Percentiles rank a stretch among this genome's conserved stretches.
phyloP scores from a whole-genome alignment of 352 stramenopile species.

The Peronospora belbahrii region DNA sequence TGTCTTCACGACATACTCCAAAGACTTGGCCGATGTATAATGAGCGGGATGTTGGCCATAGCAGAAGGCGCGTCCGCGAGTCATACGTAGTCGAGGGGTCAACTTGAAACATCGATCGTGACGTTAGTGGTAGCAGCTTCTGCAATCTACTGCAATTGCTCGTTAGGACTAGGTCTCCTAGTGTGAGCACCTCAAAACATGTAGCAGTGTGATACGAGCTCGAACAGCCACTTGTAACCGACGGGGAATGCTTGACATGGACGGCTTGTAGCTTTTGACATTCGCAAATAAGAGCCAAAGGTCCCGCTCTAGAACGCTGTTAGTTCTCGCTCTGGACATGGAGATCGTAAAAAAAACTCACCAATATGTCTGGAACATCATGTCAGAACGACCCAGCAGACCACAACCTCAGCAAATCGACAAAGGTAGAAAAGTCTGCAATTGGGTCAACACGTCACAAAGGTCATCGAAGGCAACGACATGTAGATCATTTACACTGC shows the following conservation, averaged over 20 bases:
- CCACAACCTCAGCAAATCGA: constrained; percentile 22
- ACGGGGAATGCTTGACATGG: constrained; percentile 31
- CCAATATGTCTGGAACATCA: constrained; percentile 39
- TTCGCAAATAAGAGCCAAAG: constrained; percentile 45
- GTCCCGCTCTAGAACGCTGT: constrained; percentile 35
- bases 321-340: constrained; percentile 38
- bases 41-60: constrained; percentile 35
- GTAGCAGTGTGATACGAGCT: constrained; percentile 35
- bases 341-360: constrained; percentile 62
- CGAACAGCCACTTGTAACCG: constrained; percentile 43
- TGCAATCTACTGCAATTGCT: constrained; percentile 27
- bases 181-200: constrained; percentile 32
- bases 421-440: constrained; percentile 47
- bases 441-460: constrained; percentile 72
- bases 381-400: constrained; percentile 38
- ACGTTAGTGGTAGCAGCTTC: constrained; percentile 17
- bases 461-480: constrained; percentile 42
- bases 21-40: constrained; percentile 60
- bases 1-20: constrained; percentile 41
- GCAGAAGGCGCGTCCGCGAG: constrained; percentile 39
- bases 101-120: constrained; percentile 22
- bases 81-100: constrained; percentile 45
- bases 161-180: constrained; percentile 33
- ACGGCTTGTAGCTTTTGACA: constrained; percentile 45
- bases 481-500: constrained; percentile 76